Evolutionary conservation across 768 basidiomycete species (phyloP).

Genomic region (Pholiota microspora): DNA sequence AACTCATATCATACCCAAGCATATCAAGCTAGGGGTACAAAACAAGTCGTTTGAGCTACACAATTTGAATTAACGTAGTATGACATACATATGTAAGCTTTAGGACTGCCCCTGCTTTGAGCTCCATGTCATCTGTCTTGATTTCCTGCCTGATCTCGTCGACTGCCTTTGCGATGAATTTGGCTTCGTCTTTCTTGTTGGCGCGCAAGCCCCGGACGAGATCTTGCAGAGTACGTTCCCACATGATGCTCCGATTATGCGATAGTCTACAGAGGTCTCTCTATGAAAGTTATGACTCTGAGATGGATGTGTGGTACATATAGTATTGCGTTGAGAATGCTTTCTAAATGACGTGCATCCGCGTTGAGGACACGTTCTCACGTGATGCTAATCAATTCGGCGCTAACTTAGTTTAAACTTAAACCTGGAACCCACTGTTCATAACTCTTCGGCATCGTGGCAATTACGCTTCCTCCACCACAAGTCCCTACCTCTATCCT

Average conservation of each 20-base stretch:
- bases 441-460: not conserved
- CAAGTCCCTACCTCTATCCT: not conserved
- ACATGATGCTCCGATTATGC: conserved; percentile 53
- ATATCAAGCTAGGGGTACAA: conserved; percentile 78
- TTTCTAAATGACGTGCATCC: not conserved
- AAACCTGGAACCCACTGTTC: no score
- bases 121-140: conserved; percentile 91
- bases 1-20: conserved; percentile 92
- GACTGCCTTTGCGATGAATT: conserved; percentile 91
- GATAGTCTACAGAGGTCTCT: not conserved
- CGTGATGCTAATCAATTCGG: not conserved
- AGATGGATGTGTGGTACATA: no score
- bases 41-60: conserved; percentile 4
- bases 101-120: conserved; percentile 92
- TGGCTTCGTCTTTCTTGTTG: conserved; percentile 90
- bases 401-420: no score
- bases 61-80: not conserved
- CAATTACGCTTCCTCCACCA: not conserved
- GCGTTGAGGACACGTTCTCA: not conserved
- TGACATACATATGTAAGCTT: conserved; percentile 93
- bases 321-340: not conserved
- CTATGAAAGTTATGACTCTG: no score
- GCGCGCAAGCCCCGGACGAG: conserved; percentile 93
- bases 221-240: conserved; percentile 95
- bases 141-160: conserved; percentile 93